A percentile compares a stretch with the other conserved stretches of the same genome.
These are phyloP conservation scores for Asterella californica DNA, from an alignment of 225 moss, liverwort and hornwort genomes.

Conservation along the genomic window DNA sequence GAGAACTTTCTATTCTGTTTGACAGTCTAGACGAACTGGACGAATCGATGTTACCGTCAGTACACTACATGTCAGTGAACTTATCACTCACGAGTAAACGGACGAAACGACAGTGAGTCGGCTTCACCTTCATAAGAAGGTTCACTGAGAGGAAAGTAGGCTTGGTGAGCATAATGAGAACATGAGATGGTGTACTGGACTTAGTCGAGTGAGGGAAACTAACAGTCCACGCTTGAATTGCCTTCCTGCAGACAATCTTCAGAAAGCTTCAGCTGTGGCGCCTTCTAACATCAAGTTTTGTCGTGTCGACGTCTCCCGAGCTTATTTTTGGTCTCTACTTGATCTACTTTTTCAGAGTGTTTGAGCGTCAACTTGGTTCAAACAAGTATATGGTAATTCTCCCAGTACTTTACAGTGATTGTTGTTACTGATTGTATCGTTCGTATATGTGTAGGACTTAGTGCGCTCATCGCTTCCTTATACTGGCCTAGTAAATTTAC, in stretches of 20 bases:
- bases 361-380: slow-evolving; percentile 96
- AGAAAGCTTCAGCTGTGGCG: slow-evolving; percentile 92
- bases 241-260: slow-evolving; percentile 44
- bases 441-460: too few relatives aligned
- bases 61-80: too few relatives aligned
- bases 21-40: too few relatives aligned
- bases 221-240: not conserved
- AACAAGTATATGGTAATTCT: slow-evolving; percentile 83
- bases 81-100: too few relatives aligned
- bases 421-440: not conserved
- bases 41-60: too few relatives aligned
- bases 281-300: slow-evolving; percentile 65
- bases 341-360: slow-evolving; percentile 97
- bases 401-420: not conserved
- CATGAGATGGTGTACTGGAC: not conserved
- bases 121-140: too few relatives aligned
- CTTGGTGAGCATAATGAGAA: not conserved
- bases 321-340: slow-evolving; percentile 85
- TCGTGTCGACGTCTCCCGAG: slow-evolving; percentile 86
- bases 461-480: too few relatives aligned
- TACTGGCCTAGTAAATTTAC: too few relatives aligned
- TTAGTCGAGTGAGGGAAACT: not conserved
- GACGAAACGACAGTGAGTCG: too few relatives aligned
- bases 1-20: too few relatives aligned
- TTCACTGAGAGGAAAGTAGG: not conserved